phyloP scores from a whole-genome alignment of 2,329 filamentous ascomycete species.

The Alternaria burnsii region DNA sequence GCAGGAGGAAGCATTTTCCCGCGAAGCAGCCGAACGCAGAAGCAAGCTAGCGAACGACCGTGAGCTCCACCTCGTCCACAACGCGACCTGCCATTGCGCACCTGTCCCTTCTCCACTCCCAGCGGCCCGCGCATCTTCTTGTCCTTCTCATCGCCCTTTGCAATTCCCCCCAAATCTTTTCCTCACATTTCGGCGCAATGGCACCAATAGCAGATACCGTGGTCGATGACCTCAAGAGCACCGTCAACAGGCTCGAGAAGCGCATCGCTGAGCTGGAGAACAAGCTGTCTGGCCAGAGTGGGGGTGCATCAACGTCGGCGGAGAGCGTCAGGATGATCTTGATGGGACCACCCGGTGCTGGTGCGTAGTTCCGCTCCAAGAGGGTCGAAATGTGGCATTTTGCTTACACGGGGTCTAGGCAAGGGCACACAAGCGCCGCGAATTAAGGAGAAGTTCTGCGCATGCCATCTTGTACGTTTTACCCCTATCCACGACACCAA shows the following conservation, averaged over 20 bases:
- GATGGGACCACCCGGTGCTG: slow-evolving; percentile 96
- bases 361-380: slow-evolving; percentile 63
- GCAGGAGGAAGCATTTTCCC: slow-evolving; percentile 23
- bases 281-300: slow-evolving; percentile 62
- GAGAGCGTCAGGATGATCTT: slow-evolving; percentile 91
- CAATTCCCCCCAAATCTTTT: slow-evolving; percentile 9
- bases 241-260: slow-evolving; percentile 83
- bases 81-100: slow-evolving; percentile 35
- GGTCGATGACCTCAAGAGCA: slow-evolving; percentile 83
- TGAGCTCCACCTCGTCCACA: slow-evolving; percentile 20
- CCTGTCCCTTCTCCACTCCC: slow-evolving; percentile 20
- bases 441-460: slow-evolving; percentile 97
- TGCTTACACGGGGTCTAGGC: slow-evolving; percentile 64
- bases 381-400: slow-evolving; percentile 10
- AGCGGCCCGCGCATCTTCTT: slow-evolving; percentile 27
- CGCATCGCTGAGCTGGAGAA: slow-evolving; percentile 86
- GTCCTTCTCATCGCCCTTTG: slow-evolving; percentile 15
- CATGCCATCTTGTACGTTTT: slow-evolving; percentile 87
- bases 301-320: slow-evolving; percentile 52
- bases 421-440: slow-evolving; percentile 98
- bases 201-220: slow-evolving; percentile 83
- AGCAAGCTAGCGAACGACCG: slow-evolving; percentile 19
- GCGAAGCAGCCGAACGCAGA: slow-evolving; percentile 5
- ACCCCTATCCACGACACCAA: no score
- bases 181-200: slow-evolving; percentile 65